Conservation (phyloP, 2,329 filamentous ascomycete genomes). For the Pleoardoris graminearum region DNA sequence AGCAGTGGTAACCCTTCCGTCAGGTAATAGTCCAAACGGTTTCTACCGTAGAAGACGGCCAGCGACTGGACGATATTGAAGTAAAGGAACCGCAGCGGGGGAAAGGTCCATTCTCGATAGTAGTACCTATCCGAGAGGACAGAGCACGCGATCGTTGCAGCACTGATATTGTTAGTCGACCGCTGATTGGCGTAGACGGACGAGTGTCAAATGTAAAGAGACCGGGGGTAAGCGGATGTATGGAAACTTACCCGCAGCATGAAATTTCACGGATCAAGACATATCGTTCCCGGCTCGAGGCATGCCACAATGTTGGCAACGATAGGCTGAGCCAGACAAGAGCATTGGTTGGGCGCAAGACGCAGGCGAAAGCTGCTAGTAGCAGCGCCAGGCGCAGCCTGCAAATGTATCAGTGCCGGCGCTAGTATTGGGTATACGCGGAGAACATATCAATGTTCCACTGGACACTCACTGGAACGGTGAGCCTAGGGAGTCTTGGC, state of each 20-base stretch:
- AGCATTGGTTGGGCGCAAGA: constrained; percentile 86
- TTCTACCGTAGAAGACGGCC: constrained; percentile 89
- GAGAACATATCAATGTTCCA: constrained; percentile 10
- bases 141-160: constrained; percentile 65
- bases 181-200: constrained; percentile 16
- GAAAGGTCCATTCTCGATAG: constrained; percentile 86
- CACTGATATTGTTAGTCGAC: constrained; percentile 43
- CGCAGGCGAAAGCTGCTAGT: constrained; percentile 78
- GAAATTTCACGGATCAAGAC: constrained; percentile 65
- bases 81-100: constrained; percentile 81
- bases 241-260: constrained; percentile 57
- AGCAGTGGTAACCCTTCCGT: constrained; percentile 87
- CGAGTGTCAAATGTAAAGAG: constrained; percentile 10
- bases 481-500: constrained; percentile 37
- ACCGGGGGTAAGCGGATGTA: constrained; percentile 13
- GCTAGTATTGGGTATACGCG: constrained; percentile 13
- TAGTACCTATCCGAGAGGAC: constrained; percentile 72
- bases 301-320: constrained; percentile 55
- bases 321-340: constrained; percentile 79
- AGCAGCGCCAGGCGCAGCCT: constrained; percentile 62
- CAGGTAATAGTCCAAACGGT: constrained; percentile 90
- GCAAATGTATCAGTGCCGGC: constrained; percentile 28
- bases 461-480: constrained; percentile 30
- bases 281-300: constrained; percentile 50
- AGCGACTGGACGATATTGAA: constrained; percentile 89